Evolutionary conservation across 2,329 filamentous ascomycete species (phyloP), one percentile per base, ranked within the genome.

Genomic region (Alternaria arborescens): DNA sequence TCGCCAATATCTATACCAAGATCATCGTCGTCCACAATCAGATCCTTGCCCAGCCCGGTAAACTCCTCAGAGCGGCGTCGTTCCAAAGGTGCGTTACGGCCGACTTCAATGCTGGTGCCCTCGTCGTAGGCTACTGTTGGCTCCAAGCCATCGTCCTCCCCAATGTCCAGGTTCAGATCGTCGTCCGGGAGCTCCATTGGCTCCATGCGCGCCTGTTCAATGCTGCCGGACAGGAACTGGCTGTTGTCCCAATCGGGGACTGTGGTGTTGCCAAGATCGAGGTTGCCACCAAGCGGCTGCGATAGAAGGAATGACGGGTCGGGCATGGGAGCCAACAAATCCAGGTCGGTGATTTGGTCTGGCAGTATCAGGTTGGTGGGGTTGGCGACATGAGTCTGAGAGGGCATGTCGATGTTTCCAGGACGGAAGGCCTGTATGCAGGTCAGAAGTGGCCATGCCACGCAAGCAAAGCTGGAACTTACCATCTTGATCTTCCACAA

Each of bases 401-500:
- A 86, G n/a, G 94, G 92, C 71, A 98, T 87, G 79, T 99, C 95
- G 76, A 98, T 96, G 81, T 97, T 97, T 67, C 94, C 94, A 48
- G 94, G 92, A 61, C 94, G 91, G 82, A 98, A 99, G 42, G 95
- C 94, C 94, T 59, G 32, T 20, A 55, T 26, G 65, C 8, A 54
- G 51, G 60, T 76, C 50, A 77, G 67, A 36, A 7, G 52, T 51
- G 44, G 26, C 43, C 43, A 20, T 43, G 24, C 42, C 54, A 61
- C 11, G 46, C 34, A 30, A 24, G 38, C 20, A 28, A 38, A 24
- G 16, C 32, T 26, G 34, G 34, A 24, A 51, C 68, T 41, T 82
- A 97, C 94, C 93, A 98, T 96, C 78, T 98, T 97, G 73, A 99
- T 97, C 83, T 97, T 98, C 85, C 97, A 90, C 68, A 99, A 84